Evolutionary conservation across 169 alveolate genomes (phyloP).

Genomic region (Babesia ovata): DNA sequence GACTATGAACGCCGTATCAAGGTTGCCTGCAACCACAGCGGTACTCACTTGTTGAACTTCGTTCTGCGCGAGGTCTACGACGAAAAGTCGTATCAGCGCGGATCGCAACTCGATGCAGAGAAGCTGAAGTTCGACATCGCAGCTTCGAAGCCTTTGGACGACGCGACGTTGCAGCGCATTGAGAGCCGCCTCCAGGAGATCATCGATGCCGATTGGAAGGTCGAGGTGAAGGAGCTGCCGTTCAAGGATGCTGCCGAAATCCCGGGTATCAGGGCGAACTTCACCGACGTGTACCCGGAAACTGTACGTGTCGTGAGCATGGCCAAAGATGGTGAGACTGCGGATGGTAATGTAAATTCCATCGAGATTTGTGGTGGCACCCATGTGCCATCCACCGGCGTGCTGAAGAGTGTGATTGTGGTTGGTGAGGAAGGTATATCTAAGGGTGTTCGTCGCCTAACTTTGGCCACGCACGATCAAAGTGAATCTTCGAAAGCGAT

Average conservation of each 20-base stretch:
- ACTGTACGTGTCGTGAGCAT: slow-evolving; percentile 90
- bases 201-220: slow-evolving; percentile 72
- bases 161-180: slow-evolving; percentile 69
- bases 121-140: slow-evolving; percentile 86
- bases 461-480: slow-evolving; percentile 83
- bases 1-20: slow-evolving; percentile 84
- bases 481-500: slow-evolving; percentile 69
- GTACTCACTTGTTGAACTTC: slow-evolving; percentile 88
- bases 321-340: slow-evolving; percentile 74
- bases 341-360: slow-evolving; percentile 73
- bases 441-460: slow-evolving; percentile 87
- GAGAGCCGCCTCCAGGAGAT: slow-evolving; percentile 71
- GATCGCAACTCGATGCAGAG: slow-evolving; percentile 85
- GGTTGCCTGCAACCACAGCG: slow-evolving; percentile 91
- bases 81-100: slow-evolving; percentile 78
- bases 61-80: slow-evolving; percentile 80
- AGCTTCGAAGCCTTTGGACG: slow-evolving; percentile 69
- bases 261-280: slow-evolving; percentile 82
- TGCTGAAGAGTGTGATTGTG: slow-evolving; percentile 74
- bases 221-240: slow-evolving; percentile 68
- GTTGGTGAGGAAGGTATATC: slow-evolving; percentile 89
- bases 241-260: slow-evolving; percentile 76
- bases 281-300: slow-evolving; percentile 91
- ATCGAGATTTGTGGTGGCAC: slow-evolving; percentile 93
- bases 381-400: slow-evolving; percentile 83